Evolutionary conservation across 106 monocot genomes (phyloP).

Genomic region (Agapanthus africanus): DNA sequence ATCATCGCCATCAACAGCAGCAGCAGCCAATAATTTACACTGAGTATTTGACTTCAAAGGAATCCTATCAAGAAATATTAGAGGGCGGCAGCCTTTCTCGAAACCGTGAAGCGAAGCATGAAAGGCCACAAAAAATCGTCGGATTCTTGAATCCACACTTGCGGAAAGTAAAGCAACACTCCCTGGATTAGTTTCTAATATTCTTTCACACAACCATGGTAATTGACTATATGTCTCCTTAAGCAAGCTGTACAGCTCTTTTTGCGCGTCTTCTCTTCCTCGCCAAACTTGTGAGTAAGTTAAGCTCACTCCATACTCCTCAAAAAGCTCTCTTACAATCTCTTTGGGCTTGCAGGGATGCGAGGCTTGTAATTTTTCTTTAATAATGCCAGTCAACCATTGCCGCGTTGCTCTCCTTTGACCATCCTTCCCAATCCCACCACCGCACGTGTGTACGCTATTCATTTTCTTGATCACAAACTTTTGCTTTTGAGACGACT

Average conservation of each 20-base stretch:
- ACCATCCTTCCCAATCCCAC: conserved; percentile 49
- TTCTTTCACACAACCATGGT: conserved; percentile 76
- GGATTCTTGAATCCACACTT: conserved; percentile 54
- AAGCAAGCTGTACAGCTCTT: conserved; percentile 65
- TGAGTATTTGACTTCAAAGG: conserved; percentile 70
- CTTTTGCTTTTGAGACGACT: conserved; percentile 70
- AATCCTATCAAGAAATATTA: conserved; percentile 79
- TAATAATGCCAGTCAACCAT: conserved; percentile 77
- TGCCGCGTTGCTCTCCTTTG: conserved; percentile 66
- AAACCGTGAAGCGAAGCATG: conserved; percentile 90
- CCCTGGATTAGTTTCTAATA: conserved; percentile 82
- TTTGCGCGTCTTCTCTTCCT: conserved; percentile 70
- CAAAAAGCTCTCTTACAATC: conserved; percentile 60
- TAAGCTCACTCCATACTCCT: conserved; percentile 67
- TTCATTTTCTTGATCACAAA: conserved; percentile 78
- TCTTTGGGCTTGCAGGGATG: conserved; percentile 79
- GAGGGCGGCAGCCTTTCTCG: conserved; percentile 81
- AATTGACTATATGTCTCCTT: conserved; percentile 73
- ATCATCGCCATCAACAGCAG: conserved; percentile 76
- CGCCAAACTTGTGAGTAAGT: conserved; percentile 93
- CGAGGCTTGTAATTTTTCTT: conserved; percentile 61
- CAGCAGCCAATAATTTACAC: conserved; percentile 61
- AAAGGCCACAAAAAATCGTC: conserved; percentile 81
- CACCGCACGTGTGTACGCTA: conserved; percentile 72
- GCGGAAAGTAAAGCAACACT: conserved; percentile 63